Evolutionary conservation across 1,284 basidiomycete species (phyloP).

Genomic region (Xerocomus cyaneibrunnescens): DNA sequence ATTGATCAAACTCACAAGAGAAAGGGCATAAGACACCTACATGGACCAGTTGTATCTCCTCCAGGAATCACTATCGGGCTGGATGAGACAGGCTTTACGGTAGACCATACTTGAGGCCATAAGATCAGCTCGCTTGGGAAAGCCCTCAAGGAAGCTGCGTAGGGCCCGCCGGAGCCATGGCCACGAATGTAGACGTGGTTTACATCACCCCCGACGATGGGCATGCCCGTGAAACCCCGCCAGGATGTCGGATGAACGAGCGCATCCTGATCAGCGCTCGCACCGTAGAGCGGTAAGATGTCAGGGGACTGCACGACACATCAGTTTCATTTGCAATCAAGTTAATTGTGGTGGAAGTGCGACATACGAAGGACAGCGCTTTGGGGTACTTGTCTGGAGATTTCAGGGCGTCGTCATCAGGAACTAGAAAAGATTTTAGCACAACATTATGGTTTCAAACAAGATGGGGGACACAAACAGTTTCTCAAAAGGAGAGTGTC

Average conservation of each 20-base stretch:
- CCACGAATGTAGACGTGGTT: slow-evolving; percentile 14
- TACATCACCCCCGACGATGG: slow-evolving; percentile 10
- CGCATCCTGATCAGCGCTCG: background rate
- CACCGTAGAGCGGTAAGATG: slow-evolving; percentile 12
- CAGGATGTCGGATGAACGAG: slow-evolving; percentile 6
- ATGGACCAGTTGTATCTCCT: background rate
- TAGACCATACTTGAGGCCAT: slow-evolving; percentile 12
- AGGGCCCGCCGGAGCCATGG: slow-evolving; percentile 5
- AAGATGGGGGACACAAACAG: slow-evolving; percentile 1
- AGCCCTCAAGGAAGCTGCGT: slow-evolving; percentile 8
- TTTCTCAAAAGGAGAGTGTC: slow-evolving; percentile 5
- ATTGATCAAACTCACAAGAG: background rate
- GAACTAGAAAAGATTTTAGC: slow-evolving; percentile 5
- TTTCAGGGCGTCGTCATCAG: slow-evolving; percentile 6
- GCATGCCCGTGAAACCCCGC: slow-evolving; percentile 14
- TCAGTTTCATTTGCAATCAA: background rate
- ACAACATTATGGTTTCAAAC: background rate
- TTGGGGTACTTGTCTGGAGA: slow-evolving; percentile 7
- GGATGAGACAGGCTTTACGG: background rate
- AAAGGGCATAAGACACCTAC: background rate
- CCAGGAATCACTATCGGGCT: slow-evolving; percentile 3
- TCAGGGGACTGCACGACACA: slow-evolving; percentile 8
- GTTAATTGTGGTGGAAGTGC: background rate
- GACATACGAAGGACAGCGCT: slow-evolving; percentile 10
- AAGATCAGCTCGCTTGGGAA: slow-evolving; percentile 14